Evolutionary conservation across 306 rosid species (phyloP), one percentile per base, ranked within the genome.

Genomic region (Cucurbita ficifolia): DNA sequence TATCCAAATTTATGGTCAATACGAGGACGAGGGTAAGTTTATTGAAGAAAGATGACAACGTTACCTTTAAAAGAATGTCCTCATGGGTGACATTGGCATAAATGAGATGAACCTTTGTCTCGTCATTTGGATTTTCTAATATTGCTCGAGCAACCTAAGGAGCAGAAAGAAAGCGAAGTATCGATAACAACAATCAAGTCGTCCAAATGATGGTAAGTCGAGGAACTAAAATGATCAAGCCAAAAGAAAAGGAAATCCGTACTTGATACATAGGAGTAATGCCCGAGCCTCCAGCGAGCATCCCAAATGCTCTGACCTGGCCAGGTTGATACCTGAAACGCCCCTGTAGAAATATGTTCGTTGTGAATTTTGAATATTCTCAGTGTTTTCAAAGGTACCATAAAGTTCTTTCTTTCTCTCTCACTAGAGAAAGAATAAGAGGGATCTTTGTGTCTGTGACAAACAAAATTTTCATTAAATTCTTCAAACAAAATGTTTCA

Each of bases 261-360:
- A 91, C 99, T 79, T 95, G 99, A 81, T 84, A 95, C 99, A 95
- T 95, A 77, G 99, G 99, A 70, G 99, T 95, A 69, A 95, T 95
- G 79, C 99, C 99, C 51, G 99, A 91, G 75, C 99, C 99, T 82
- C 99, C 99, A 62, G 99, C 99, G 75, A 95, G 90, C 99, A 95
- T 95, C 76, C 99, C 99, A 67, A 95, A 95, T 45, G 97, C 96
- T 81, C 97, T 83, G 74, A 91, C 96, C 54, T 95, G 86, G 13
- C 96, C 96, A 22, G 91, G 86, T 82, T 81, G 87, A 78, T 95
- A 95, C 83, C 59, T 91, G 88, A 95, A 95, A 82, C 99, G 99
- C 42, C 99, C 99, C 99, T 95, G 85, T 48, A 75, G 29, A 13
- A 45, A 29, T n/a, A 36, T 38, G 36, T 61, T 17, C 69, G 9